Percentiles rank a stretch among this genome's conserved stretches.
These are phyloP conservation scores for Arthrinium phaeospermum DNA, from an alignment of 2,329 filamentous ascomycete genomes.

Conservation along the genomic window DNA sequence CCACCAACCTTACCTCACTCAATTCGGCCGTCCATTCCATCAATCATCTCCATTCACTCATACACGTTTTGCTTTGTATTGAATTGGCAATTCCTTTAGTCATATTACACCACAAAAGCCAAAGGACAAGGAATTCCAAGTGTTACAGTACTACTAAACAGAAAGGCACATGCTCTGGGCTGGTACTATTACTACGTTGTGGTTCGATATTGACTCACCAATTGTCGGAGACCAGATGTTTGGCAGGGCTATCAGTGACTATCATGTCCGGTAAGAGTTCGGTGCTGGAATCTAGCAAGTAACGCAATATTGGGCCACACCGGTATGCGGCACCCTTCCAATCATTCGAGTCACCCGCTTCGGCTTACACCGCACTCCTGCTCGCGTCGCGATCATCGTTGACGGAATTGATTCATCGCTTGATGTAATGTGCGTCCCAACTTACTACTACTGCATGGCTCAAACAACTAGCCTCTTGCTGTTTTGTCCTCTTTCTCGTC, in stretches of 20 bases:
- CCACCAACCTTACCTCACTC: background rate
- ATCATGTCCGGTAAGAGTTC: background rate
- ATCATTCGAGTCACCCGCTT: constrained; percentile 12
- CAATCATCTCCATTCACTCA: constrained; percentile 7
- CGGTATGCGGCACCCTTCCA: background rate
- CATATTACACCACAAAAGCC: background rate
- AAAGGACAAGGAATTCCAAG: background rate
- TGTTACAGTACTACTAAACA: background rate
- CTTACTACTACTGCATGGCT: background rate
- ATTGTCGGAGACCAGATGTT: background rate
- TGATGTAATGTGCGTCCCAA: background rate
- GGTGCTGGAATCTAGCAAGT: background rate
- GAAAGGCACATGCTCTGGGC: background rate
- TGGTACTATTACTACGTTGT: background rate
- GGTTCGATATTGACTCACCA: constrained; percentile 13
- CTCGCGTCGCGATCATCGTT: background rate
- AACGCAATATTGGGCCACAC: background rate
- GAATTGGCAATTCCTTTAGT: background rate
- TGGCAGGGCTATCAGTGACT: background rate
- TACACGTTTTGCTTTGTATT: background rate
- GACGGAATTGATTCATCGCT: background rate
- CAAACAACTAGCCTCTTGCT: background rate
- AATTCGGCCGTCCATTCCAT: background rate
- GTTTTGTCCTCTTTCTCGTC: background rate
- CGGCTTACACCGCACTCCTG: constrained; percentile 7